Percentiles rank a stretch among this genome's conserved stretches.
phyloP scores from a whole-genome alignment of 2,329 filamentous ascomycete species.

The Claviceps humidiphila region DNA sequence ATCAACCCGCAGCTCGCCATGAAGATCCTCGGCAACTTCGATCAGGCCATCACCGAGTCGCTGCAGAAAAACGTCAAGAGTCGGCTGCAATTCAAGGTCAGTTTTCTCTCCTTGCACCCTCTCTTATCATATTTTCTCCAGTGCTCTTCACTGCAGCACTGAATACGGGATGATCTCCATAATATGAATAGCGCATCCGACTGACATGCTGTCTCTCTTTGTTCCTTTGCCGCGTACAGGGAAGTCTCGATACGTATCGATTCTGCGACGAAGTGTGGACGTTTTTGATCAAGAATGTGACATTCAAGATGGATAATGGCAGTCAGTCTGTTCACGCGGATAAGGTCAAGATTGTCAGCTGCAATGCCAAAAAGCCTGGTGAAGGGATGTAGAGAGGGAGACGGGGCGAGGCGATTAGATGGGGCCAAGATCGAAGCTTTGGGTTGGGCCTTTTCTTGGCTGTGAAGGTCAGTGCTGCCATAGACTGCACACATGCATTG shows the following conservation, averaged over 20 bases:
- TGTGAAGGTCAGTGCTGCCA: neutral
- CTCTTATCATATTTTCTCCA: too few species aligned
- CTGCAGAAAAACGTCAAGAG: constrained; percentile 87
- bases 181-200: neutral
- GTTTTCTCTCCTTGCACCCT: neutral
- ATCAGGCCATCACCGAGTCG: constrained; percentile 82
- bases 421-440: neutral
- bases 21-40: constrained; percentile 94
- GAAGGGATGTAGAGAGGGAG: constrained; percentile 16
- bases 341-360: constrained; percentile 97
- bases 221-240: constrained; percentile 35
- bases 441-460: neutral
- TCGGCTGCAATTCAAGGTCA: constrained; percentile 86
- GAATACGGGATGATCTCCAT: neutral
- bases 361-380: constrained; percentile 66
- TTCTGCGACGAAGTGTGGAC: constrained; percentile 99
- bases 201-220: neutral
- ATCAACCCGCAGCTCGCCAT: constrained; percentile 98
- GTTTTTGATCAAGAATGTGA: constrained; percentile 95
- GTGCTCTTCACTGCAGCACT: neutral
- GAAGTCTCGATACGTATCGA: constrained; percentile 92
- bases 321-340: constrained; percentile 64
- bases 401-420: neutral
- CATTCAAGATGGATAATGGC: constrained; percentile 89
- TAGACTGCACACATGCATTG: constrained; percentile 5